phyloP scores from a whole-genome alignment of 2,329 filamentous ascomycete species.

The Camillea tinctor region DNA sequence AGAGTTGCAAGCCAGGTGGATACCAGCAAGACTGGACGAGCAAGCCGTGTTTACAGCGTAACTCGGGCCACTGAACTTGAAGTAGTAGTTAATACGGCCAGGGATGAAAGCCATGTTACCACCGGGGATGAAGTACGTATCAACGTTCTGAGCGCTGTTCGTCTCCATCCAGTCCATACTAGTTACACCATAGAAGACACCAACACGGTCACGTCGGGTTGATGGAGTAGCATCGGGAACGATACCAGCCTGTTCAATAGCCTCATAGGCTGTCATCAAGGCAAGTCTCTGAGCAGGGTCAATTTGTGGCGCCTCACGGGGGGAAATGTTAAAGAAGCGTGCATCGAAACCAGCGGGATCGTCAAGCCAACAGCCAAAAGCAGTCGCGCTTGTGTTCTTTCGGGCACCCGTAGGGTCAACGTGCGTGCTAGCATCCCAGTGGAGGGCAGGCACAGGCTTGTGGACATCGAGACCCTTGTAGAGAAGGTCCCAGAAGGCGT shows the following conservation, averaged over 20 bases:
- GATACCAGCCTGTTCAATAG: conserved; percentile 59
- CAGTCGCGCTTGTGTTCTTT: conserved; percentile 18
- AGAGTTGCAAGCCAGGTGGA: conserved; percentile 48
- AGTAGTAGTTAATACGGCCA: conserved; percentile 38
- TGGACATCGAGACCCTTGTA: conserved; percentile 26
- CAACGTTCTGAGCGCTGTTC: conserved; percentile 59
- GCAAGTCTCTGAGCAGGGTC: conserved; percentile 66
- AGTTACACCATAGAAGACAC: conserved; percentile 21
- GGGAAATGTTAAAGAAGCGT: conserved; percentile 26
- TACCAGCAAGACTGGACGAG: conserved; percentile 26
- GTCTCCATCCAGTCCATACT: conserved; percentile 55
- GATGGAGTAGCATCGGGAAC: conserved; percentile 20
- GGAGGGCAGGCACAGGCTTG: conserved; percentile 16
- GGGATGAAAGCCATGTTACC: conserved; percentile 34
- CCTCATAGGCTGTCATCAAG: conserved; percentile 65
- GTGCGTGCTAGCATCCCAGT: conserved; percentile 21
- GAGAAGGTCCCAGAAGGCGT: conserved; percentile 27
- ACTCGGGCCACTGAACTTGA: conserved; percentile 33
- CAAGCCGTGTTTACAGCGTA: conserved; percentile 33
- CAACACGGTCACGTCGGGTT: conserved; percentile 16
- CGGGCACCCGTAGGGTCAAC: conserved; percentile 20
- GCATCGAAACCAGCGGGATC: conserved; percentile 22
- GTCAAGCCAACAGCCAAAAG: conserved; percentile 19
- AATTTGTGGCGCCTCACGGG: conserved; percentile 36
- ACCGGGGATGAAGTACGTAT: conserved; percentile 39